phyloP scores from a whole-genome alignment of 1,284 basidiomycete genomes.

The Ganoderma resinaceum region DNA sequence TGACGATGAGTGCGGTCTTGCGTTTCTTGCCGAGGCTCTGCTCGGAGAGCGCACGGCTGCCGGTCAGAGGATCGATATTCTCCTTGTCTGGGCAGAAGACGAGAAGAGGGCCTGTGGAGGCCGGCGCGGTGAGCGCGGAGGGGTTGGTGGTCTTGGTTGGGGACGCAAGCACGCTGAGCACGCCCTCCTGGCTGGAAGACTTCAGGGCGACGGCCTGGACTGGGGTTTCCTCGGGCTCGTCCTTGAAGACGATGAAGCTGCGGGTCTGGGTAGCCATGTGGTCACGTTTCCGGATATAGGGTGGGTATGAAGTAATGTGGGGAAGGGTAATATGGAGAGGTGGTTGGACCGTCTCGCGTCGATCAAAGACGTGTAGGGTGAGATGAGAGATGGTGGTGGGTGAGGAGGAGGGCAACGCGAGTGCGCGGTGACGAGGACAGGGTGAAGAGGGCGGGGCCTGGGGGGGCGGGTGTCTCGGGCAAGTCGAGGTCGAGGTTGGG shows the following conservation, averaged over 20 bases:
- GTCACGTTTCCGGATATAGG: slow-evolving; percentile 9
- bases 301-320: slow-evolving; percentile 9
- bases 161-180: slow-evolving; percentile 2
- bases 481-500: slow-evolving; percentile 28
- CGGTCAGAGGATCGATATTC: slow-evolving; percentile 77
- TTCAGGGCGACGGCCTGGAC: slow-evolving; percentile 2
- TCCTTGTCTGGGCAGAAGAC: slow-evolving; percentile 68
- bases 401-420: slow-evolving; percentile 15
- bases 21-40: slow-evolving; percentile 61
- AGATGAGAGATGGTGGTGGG: neutral
- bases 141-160: slow-evolving; percentile 15
- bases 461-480: slow-evolving; percentile 13
- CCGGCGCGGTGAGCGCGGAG: slow-evolving; percentile 17
- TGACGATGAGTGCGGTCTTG: slow-evolving; percentile 66
- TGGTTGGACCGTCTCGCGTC: slow-evolving; percentile 13
- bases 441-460: slow-evolving; percentile 5
- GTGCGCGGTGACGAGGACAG: slow-evolving; percentile 1
- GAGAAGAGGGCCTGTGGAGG: slow-evolving; percentile 40
- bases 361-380: slow-evolving; percentile 9
- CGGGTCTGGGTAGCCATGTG: slow-evolving; percentile 55
- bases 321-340: slow-evolving; percentile 7
- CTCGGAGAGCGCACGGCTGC: slow-evolving; percentile 53
- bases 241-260: slow-evolving; percentile 72
- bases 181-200: slow-evolving; percentile 18
- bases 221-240: slow-evolving; percentile 41